Evolutionary conservation across 1,284 basidiomycete genomes (phyloP), one percentile per base, ranked within the genome.

Genomic region (Ceratobasidium sp.): DNA sequence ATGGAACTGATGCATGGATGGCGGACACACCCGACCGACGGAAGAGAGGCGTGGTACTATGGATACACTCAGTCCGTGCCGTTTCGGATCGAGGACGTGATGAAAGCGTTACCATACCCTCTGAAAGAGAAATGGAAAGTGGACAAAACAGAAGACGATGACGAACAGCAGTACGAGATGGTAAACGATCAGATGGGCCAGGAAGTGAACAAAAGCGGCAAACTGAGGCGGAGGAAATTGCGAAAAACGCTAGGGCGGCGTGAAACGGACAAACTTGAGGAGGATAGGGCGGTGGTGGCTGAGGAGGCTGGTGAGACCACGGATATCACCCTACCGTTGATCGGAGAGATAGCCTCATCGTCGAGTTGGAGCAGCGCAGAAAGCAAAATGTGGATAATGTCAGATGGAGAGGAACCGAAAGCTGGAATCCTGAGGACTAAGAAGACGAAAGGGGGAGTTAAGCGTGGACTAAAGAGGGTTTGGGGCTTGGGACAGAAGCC

Each of bases 51-150:
- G 5, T 71, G 55, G 51, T n/a, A 60, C n/a, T 71, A 49, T 42
- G 55, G 53, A 39, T 49, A 56, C 18, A n/a, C 33, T 4, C 5
- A 58, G 12, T 40, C 51, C 23, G 28, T n/a, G n/a, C 6, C 26
- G 69, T 58, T 71, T 44, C 28, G 53, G 23, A 28, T 60, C 28
- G 69, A 71, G 28, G 55, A 58, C 12, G 6, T 44, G 5, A 9
- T 44, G 33, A 56, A 33, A 40, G 28, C 69, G 3, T 26, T 71
- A 40, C 69, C 69, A 13, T 71, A 71, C 44, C 69, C 67, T 13
- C 7, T 56, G 12, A 56, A 56, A 26, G 55, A 23, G 55, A 4
- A 56, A 13, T 26, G 55, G 55, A 56, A 23, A n/a, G 12, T n/a
- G 26, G 20, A 23, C 55, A 5, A 12, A 23, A 26, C 23, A 9